Evolutionary conservation across 1,139 yeast genomes (phyloP), one percentile per base, ranked within the genome.

Genomic region (Spencermartinsiella ligniputridi): DNA sequence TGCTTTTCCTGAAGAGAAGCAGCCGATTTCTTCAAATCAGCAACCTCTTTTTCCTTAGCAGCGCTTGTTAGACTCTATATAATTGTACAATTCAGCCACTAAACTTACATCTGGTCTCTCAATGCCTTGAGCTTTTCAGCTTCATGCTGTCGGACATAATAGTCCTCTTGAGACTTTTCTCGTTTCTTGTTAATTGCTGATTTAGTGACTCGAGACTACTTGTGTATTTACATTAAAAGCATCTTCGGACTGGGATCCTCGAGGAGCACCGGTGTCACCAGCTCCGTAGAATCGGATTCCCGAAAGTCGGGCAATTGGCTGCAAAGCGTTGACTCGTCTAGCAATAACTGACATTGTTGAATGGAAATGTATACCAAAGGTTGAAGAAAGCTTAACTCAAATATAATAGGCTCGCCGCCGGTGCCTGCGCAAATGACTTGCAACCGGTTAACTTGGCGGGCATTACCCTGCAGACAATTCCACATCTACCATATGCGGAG

Each of bases 131-230:
- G 68, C 67, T 76, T 78, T 61, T 79, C 86, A 62, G 76, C 76
- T 67, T 82, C 87, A 53, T 69, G 76, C 61, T 75, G 75, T 58
- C 78, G 76, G 62, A 81, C 72, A 68, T 76, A 82, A 57, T 64
- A 67, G 66, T 81, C 83, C 69, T 82, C 89, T 57, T 75, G 75
- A 49, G 87, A 87, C 69, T 76, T 76, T 67, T 82, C 89, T 61
- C 88, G 80, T 64, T 80, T 76, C 75, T 72, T 50, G 15, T n/a
- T 35, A 12, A 18, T 9, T 21, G n/a, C 13, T 16, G 15, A 13
- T 16, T 12, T 11, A 19, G 21, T 18, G 38, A 21, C 30, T 22
- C 15, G 17, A 6, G 5, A 29, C 11, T 17, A 16, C 6, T 32
- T 6, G 15, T 12, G 18, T 1, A 41, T 73, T 53, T 57, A 70